phyloP scores from a whole-genome alignment of 306 rosid species.

The Castanea crenata region DNA sequence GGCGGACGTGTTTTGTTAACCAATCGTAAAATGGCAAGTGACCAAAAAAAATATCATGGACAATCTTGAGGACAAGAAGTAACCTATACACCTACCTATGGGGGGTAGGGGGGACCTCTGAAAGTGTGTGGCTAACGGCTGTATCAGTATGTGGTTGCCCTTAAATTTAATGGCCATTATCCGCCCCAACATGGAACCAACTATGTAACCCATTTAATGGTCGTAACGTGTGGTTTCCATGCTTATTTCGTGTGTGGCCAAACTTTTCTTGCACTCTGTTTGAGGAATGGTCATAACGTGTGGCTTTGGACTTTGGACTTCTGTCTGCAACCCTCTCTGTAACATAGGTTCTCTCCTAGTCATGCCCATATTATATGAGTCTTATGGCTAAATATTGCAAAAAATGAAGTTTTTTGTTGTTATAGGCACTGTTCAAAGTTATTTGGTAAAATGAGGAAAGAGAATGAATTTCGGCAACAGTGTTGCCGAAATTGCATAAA shows the following conservation, averaged over 20 bases:
- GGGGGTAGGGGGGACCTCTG: neutral
- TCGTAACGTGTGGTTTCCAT: neutral
- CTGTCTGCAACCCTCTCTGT: neutral
- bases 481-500: no score
- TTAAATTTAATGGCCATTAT: neutral
- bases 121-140: neutral
- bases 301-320: neutral
- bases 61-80: conserved; percentile 19
- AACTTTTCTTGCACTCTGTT: neutral
- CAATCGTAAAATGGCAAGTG: conserved; percentile 23
- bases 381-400: no score
- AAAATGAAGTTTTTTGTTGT: no score
- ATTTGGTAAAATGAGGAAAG: no score
- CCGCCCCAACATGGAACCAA: neutral
- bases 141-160: neutral
- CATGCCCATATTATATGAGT: no score
- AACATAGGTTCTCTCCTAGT: neutral
- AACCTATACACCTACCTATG: neutral
- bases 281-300: neutral
- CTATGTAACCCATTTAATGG: neutral
- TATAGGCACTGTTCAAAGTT: no score
- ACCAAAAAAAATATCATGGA: conserved; percentile 32
- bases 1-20: no score
- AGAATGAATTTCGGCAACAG: no score
- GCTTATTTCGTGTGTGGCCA: neutral